Evolutionary conservation across 140 eudicot genomes (phyloP).

Genomic region (Ambrosia hybrid): DNA sequence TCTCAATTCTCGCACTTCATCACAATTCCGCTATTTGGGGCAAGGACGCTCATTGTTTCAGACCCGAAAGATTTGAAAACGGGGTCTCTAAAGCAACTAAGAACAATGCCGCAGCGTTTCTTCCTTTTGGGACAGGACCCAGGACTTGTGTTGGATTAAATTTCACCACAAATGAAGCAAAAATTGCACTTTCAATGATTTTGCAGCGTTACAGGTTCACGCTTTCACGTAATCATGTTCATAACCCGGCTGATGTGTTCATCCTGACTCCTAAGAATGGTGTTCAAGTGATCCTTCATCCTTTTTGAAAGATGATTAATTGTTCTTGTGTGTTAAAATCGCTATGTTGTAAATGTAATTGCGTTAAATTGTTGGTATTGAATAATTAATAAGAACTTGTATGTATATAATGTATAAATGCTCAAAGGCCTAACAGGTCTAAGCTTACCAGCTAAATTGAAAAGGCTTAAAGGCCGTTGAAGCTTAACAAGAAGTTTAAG

Average conservation of each 20-base stretch:
- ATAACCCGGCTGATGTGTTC: conserved; percentile 40
- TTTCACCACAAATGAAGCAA: conserved; percentile 51
- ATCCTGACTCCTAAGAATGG: conserved; percentile 48
- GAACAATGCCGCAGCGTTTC: conserved; percentile 45
- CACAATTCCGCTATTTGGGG: conserved; percentile 50
- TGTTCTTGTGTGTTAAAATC: background rate
- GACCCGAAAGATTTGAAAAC: conserved; percentile 46
- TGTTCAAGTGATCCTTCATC: conserved; percentile 49
- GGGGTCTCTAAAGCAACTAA: conserved; percentile 55
- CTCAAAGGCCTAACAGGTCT: too few species aligned
- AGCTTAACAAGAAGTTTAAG: too few species aligned
- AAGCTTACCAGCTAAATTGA: too few species aligned
- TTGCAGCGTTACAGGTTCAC: conserved; percentile 46
- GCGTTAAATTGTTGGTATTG: background rate
- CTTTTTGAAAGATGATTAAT: conserved; percentile 17
- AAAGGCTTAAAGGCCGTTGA: too few species aligned
- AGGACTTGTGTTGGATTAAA: conserved; percentile 55
- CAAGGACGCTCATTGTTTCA: conserved; percentile 41
- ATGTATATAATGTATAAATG: too few species aligned
- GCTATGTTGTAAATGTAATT: conserved; percentile 6
- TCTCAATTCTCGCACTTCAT: conserved; percentile 54
- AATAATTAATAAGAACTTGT: conserved; percentile 4
- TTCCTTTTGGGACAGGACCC: conserved; percentile 63
- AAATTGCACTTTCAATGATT: conserved; percentile 50
- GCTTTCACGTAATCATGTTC: conserved; percentile 45